Evolutionary conservation across 176 grass and related monocot species (phyloP).

Genomic region (Zizania latifolia): DNA sequence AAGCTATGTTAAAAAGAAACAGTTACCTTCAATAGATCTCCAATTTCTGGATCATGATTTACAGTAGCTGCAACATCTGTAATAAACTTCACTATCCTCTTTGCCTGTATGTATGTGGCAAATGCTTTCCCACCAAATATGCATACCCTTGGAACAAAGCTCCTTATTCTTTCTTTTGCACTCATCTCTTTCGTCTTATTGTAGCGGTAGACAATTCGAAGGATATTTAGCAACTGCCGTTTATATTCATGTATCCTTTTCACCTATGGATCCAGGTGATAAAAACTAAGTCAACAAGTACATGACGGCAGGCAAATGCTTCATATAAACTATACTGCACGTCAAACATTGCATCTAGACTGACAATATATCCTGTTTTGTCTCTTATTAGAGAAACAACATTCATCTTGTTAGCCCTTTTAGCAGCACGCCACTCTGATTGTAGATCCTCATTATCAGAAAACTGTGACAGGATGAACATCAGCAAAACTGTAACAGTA

Average conservation of each 20-base stretch:
- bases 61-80: constrained; percentile 85
- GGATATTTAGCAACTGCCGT: constrained; percentile 83
- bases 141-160: constrained; percentile 84
- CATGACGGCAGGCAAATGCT: not conserved
- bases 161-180: constrained; percentile 54
- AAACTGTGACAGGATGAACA: constrained; percentile 52
- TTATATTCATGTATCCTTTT: constrained; percentile 99
- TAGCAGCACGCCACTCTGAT: constrained; percentile 71
- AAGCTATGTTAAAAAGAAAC: not conserved
- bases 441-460: constrained; percentile 79
- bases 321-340: constrained; percentile 87
- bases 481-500: constrained; percentile 57
- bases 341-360: constrained; percentile 95
- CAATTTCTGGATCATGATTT: constrained; percentile 93
- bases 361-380: constrained; percentile 94
- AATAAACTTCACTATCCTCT: constrained; percentile 97
- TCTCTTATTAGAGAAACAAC: constrained; percentile 82
- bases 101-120: constrained; percentile 94
- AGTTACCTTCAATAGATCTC: constrained; percentile 90
- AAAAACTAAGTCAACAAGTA: constrained; percentile 14
- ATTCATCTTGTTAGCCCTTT: constrained; percentile 78
- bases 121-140: constrained; percentile 99
- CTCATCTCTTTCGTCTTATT: constrained; percentile 99
- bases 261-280: constrained; percentile 57
- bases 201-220: constrained; percentile 95